These are phyloP conservation scores for Colletotrichum sp. DNA, from an alignment of 2,329 filamentous ascomycete species.

Conservation along the genomic window DNA sequence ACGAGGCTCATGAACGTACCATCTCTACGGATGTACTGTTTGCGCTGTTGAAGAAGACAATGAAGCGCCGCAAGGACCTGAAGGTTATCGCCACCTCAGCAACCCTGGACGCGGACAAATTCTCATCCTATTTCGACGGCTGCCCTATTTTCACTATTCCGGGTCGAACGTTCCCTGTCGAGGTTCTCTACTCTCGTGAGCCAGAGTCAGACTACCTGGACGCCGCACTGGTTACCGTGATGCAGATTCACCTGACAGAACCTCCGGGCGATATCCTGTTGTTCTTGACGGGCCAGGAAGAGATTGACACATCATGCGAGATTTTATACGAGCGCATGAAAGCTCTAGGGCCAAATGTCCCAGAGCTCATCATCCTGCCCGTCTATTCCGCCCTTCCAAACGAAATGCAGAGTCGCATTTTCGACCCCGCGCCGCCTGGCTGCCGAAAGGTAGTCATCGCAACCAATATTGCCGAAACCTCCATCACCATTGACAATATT, in stretches of 20 bases:
- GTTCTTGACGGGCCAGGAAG: slow-evolving; percentile 96
- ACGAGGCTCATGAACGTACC: slow-evolving; percentile 97
- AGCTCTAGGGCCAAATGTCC: slow-evolving; percentile 85
- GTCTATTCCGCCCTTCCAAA: slow-evolving; percentile 95
- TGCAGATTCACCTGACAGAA: slow-evolving; percentile 97
- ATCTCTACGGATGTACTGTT: slow-evolving; percentile 97
- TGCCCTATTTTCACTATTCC: slow-evolving; percentile 98
- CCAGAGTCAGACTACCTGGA: slow-evolving; percentile 97
- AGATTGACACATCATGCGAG: slow-evolving; percentile 95
- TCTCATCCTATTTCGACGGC: slow-evolving; percentile 93
- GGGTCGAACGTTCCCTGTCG: slow-evolving; percentile 92
- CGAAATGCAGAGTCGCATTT: slow-evolving; percentile 93
- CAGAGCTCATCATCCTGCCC: slow-evolving; percentile 89
- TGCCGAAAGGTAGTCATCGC: slow-evolving; percentile 94
- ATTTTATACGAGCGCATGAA: slow-evolving; percentile 97
- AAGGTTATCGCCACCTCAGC: slow-evolving; percentile 97
- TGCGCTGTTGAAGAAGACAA: slow-evolving; percentile 89
- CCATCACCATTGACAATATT: slow-evolving; percentile 96
- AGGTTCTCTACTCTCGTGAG: slow-evolving; percentile 93
- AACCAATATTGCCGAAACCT: slow-evolving; percentile 98
- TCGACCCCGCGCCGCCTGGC: slow-evolving; percentile 88
- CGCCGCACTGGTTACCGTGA: slow-evolving; percentile 91
- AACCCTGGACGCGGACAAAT: slow-evolving; percentile 96
- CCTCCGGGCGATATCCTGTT: slow-evolving; percentile 93
- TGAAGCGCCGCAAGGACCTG: slow-evolving; percentile 84